Conservation (phyloP, 257 asterid genomes). For the Orobanche coerulescens region DNA sequence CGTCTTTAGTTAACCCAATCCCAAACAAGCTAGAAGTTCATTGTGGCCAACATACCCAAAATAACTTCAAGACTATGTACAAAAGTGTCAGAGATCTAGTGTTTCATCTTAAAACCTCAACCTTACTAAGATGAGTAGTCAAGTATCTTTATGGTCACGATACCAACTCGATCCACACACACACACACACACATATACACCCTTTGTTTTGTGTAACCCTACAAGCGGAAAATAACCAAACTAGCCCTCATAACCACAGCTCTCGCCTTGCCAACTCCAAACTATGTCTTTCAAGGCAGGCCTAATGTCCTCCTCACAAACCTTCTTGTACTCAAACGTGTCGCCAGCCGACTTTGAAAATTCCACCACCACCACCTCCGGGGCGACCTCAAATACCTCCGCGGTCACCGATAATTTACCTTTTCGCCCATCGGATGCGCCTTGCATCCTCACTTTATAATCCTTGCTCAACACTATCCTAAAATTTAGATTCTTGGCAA, state of each 20-base stretch:
- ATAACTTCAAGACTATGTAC: conserved; percentile 8
- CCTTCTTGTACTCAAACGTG: conserved; percentile 66
- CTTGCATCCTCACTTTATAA: conserved; percentile 59
- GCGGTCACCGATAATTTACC: conserved; percentile 60
- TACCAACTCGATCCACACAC: too few species aligned
- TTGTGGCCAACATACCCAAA: background rate
- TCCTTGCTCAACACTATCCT: conserved; percentile 38
- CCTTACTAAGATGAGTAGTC: too few species aligned
- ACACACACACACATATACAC: too few species aligned
- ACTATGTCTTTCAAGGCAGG: conserved; percentile 81
- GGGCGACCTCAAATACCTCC: conserved; percentile 74
- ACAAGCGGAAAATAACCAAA: conserved; percentile 18
- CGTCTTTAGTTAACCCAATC: too few species aligned
- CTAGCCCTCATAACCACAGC: conserved; percentile 23
- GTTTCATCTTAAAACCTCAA: too few species aligned
- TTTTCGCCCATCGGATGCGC: conserved; percentile 57
- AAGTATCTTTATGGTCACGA: too few species aligned
- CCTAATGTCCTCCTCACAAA: conserved; percentile 67
- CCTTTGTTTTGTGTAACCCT: background rate
- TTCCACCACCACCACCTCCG: conserved; percentile 76
- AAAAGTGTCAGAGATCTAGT: background rate
- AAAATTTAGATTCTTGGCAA: conserved; percentile 54
- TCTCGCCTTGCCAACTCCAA: conserved; percentile 98
- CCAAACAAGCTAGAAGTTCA: background rate
- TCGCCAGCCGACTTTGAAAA: conserved; percentile 72